phyloP scores from a whole-genome alignment of 2,329 filamentous ascomycete species.

The Aspergillus chevalieri region DNA sequence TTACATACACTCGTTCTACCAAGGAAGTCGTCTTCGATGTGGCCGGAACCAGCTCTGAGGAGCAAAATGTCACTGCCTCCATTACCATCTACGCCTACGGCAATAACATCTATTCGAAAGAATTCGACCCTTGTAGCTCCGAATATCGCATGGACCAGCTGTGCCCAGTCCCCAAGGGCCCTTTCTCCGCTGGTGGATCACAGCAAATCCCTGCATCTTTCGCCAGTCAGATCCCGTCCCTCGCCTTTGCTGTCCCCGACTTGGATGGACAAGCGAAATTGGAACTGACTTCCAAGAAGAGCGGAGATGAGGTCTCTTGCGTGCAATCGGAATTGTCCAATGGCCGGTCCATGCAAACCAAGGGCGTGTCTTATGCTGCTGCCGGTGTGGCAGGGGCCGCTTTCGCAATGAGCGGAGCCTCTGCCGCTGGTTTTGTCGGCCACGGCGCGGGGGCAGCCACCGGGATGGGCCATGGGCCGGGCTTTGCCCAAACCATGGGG shows the following conservation, averaged over 20 bases:
- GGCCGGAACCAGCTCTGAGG: conserved; percentile 63
- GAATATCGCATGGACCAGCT: conserved; percentile 63
- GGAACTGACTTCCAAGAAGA: conserved; percentile 59
- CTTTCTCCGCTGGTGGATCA: conserved; percentile 65
- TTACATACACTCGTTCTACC: conserved; percentile 70
- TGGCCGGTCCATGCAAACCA: conserved; percentile 70
- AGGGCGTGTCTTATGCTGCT: conserved; percentile 75
- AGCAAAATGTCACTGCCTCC: conserved; percentile 73
- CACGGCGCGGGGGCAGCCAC: conserved; percentile 57
- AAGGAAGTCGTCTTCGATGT: conserved; percentile 75
- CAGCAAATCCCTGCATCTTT: conserved; percentile 67
- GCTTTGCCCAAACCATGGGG: conserved; percentile 75
- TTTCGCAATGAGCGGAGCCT: conserved; percentile 64
- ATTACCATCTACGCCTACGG: conserved; percentile 81
- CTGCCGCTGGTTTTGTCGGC: conserved; percentile 59
- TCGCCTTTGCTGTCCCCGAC: conserved; percentile 87
- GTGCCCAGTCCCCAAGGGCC: conserved; percentile 75
- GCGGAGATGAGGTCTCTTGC: conserved; percentile 65
- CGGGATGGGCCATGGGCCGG: conserved; percentile 53
- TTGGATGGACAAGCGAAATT: conserved; percentile 80
- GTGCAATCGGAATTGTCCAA: conserved; percentile 77
- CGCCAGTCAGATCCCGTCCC: conserved; percentile 70
- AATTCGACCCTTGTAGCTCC: conserved; percentile 74
- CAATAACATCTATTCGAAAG: conserved; percentile 67
- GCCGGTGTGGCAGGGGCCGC: conserved; percentile 82